Evolutionary conservation across 2,329 filamentous ascomycete species (phyloP).

Genomic region (Eutypella sp.): DNA sequence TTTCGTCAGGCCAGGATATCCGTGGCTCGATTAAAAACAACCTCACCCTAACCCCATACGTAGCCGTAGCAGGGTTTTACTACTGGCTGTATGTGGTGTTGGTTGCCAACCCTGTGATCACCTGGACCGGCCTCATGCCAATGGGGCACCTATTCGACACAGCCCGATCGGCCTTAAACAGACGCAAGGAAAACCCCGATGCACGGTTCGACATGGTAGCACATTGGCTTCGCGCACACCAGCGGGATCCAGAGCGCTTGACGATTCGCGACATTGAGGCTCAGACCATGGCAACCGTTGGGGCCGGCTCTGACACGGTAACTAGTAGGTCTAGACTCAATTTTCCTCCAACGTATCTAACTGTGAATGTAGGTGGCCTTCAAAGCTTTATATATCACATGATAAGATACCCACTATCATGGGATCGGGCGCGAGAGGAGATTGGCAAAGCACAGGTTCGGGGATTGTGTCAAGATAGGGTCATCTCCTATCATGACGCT

Average conservation of each 20-base stretch:
- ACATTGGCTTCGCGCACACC: conserved; percentile 2
- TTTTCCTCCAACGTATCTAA: not conserved
- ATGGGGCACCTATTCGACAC: conserved; percentile 7
- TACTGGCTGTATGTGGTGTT: conserved; percentile 9
- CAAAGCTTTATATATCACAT: conserved; percentile 8
- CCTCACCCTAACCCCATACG: conserved; percentile 2
- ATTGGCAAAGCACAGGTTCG: conserved; percentile 4
- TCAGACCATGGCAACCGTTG: not conserved
- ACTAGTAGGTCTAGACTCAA: not conserved
- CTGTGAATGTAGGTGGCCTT: not conserved
- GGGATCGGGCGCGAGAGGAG: conserved; percentile 7
- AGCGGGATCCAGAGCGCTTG: not conserved
- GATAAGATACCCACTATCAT: conserved; percentile 5
- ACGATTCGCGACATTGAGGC: not conserved
- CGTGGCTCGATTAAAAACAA: conserved; percentile 14
- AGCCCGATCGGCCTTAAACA: conserved; percentile 1
- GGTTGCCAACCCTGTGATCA: conserved; percentile 12
- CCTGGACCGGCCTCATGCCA: conserved; percentile 9
- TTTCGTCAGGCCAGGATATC: conserved; percentile 19
- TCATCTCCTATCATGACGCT: not conserved
- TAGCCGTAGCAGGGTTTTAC: conserved; percentile 5
- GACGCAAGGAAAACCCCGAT: conserved; percentile 5
- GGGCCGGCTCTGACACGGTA: conserved; percentile 7
- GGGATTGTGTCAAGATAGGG: not conserved
- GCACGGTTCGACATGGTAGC: conserved; percentile 8